Evolutionary conservation across 371 early-diverging fungal genomes (phyloP).

Genomic region (Chytridiales sp.): DNA sequence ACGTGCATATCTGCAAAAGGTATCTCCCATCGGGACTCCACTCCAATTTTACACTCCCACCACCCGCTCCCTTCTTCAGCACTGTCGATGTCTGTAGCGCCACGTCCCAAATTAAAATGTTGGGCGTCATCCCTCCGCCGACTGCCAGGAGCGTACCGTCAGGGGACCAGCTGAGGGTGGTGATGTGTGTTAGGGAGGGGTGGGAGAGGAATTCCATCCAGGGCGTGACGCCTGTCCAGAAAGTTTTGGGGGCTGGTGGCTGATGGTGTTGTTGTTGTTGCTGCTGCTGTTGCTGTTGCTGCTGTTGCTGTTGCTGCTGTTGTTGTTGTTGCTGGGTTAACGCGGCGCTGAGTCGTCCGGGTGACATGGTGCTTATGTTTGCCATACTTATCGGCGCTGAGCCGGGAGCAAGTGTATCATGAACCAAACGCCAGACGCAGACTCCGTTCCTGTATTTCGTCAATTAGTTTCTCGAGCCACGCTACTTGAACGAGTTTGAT

Average conservation of each 20-base stretch:
- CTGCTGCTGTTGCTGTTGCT: no score
- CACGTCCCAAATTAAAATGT: conserved; percentile 36
- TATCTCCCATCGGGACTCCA: conserved; percentile 37
- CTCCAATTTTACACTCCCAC: conserved; percentile 20
- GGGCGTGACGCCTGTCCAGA: no score
- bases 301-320: no score
- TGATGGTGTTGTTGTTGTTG: no score
- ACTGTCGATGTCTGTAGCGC: conserved; percentile 19
- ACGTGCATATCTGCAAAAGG: conserved; percentile 31
- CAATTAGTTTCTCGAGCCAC: no score
- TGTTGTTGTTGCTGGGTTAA: no score
- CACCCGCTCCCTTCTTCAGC: conserved; percentile 1
- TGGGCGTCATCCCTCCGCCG: conserved; percentile 19
- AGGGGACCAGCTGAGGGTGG: conserved; percentile 34
- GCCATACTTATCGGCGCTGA: no score
- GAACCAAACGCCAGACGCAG: conserved; percentile 66
- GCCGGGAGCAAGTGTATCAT: no score
- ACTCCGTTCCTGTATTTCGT: conserved; percentile 50
- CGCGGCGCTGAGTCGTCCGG: no score
- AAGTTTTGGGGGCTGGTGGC: no score
- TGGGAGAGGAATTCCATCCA: conserved; percentile 27
- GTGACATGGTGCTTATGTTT: no score
- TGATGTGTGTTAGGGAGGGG: conserved; percentile 22
- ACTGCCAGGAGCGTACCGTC: conserved; percentile 35
- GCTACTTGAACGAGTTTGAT: not conserved